Percentiles rank a stretch among this genome's conserved stretches.
Evolutionary conservation across 2,329 filamentous ascomycete genomes (phyloP).

Genomic region (Dactylellina haptotyla): DNA sequence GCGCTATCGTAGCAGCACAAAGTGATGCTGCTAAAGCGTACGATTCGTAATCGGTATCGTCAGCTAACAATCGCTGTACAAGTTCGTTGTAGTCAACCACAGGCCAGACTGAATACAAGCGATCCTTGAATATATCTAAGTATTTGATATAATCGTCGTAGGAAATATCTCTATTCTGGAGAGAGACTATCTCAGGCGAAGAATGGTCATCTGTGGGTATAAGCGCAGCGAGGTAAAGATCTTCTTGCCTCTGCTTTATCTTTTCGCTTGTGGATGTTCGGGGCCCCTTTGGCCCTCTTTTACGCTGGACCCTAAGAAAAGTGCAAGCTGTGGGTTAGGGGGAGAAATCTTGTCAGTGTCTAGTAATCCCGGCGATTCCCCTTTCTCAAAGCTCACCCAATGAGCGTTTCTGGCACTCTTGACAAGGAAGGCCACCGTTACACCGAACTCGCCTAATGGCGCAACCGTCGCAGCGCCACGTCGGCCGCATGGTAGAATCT

Average conservation of each 20-base stretch:
- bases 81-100: constrained; percentile 9
- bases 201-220: not conserved
- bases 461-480: no score
- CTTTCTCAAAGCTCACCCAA: no score
- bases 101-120: constrained; percentile 8
- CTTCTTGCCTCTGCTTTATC: constrained; percentile 6
- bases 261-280: not conserved
- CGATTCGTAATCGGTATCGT: constrained; percentile 3
- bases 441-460: no score
- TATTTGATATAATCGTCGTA: constrained; percentile 18
- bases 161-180: not conserved
- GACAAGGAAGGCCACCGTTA: no score
- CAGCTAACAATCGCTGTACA: not conserved
- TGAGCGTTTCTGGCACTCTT: no score
- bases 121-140: constrained; percentile 10
- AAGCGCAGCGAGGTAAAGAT: not conserved
- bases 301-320: no score
- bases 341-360: no score
- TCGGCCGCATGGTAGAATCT: no score
- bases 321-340: no score
- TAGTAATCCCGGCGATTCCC: no score
- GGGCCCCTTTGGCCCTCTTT: constrained; percentile 2
- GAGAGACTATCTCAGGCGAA: not conserved
- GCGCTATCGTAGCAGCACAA: constrained; percentile 4
- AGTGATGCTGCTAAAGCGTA: constrained; percentile 10